Base-by-base conservation (phyloP, 495 filamentous ascomycete species). In the Margaritispora aquatica region DNA sequence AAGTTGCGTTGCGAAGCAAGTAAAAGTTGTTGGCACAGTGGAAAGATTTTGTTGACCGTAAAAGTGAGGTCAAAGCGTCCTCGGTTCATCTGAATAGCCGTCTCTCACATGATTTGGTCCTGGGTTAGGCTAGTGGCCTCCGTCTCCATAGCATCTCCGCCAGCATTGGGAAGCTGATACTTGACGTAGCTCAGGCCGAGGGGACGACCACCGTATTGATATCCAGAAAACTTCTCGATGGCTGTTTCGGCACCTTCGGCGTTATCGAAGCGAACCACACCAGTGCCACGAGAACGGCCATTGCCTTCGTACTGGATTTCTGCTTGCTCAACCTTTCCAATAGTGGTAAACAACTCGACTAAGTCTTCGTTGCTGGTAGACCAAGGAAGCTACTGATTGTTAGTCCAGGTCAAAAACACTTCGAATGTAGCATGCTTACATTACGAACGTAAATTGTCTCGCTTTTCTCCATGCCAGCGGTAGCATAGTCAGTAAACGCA, bases 261-360 rank as follows among this genome's bases (percentile, higher is more conserved):
- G 44, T 72, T 84, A 63, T 95, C 89, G 69, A 98, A 97, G 61
- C 93, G 84, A 54, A 98, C 95, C 46, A 98, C 94, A 69, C 94
- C 94, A 50, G 89, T 96, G 51, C 94, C 94, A 57, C 90, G 87
- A 54, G 95, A 97, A 63, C 94, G 90, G 49, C 94, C 93, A 68
- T 95, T 96, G 8, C 89, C 88, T 68, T 97, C 95, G 68, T 97
- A 97, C 74, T 98, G 95, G 51, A 97, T 97, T 76, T 97, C 95
- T 11, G 94, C 94, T 64, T 90, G 90, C 65, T 96, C 92, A 61
- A 98, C 94, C 74, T 96, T 96, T 48, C 93, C 94, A 69, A 98
- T 97, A 5, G 94, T 98, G 26, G 87, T 91, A 81, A 98, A 98
- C 15, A 98, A 81, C 68, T 98, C 94, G 49, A 97, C 81, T 3